Evolutionary conservation across 108 stramenopile genomes (phyloP).

Genomic region (Nitzschia putrida): DNA sequence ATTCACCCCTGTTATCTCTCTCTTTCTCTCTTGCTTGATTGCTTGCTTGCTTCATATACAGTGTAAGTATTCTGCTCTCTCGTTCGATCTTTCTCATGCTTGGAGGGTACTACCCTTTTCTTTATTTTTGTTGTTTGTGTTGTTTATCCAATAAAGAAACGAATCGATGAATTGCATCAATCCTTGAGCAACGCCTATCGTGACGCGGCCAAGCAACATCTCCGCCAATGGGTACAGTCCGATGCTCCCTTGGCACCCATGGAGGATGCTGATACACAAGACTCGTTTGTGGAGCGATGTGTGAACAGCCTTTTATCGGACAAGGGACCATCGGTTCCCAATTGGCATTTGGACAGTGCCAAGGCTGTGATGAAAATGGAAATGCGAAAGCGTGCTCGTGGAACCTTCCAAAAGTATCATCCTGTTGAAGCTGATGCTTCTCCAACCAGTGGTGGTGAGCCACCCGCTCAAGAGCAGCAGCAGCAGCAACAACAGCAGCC

Average conservation of each 20-base stretch:
- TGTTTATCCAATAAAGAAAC: conserved; percentile 16
- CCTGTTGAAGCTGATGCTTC: conserved; percentile 6
- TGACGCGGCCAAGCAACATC: conserved; percentile 29
- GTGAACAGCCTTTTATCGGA: background rate
- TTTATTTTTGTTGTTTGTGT: too few relatives aligned
- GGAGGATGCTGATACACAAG: conserved; percentile 38
- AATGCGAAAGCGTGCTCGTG: conserved; percentile 28
- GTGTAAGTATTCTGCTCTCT: too few relatives aligned
- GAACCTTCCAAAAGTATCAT: conserved; percentile 31
- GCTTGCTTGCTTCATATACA: too few relatives aligned
- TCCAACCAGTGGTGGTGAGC: background rate
- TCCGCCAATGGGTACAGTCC: conserved; percentile 23
- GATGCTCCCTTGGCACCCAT: conserved; percentile 34
- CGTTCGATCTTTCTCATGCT: too few relatives aligned
- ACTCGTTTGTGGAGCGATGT: conserved; percentile 36
- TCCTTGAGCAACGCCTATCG: conserved; percentile 35
- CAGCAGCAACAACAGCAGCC: background rate
- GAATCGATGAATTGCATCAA: conserved; percentile 38
- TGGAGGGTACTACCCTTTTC: too few relatives aligned
- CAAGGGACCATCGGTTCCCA: conserved; percentile 4
- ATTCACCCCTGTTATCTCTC: too few relatives aligned
- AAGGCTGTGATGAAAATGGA: conserved; percentile 19
- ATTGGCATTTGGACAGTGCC: conserved; percentile 24
- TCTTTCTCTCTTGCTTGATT: too few relatives aligned
- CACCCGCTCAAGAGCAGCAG: background rate